phyloP scores from a whole-genome alignment of 148 eudicot species.

The Nepenthes gracilis region DNA sequence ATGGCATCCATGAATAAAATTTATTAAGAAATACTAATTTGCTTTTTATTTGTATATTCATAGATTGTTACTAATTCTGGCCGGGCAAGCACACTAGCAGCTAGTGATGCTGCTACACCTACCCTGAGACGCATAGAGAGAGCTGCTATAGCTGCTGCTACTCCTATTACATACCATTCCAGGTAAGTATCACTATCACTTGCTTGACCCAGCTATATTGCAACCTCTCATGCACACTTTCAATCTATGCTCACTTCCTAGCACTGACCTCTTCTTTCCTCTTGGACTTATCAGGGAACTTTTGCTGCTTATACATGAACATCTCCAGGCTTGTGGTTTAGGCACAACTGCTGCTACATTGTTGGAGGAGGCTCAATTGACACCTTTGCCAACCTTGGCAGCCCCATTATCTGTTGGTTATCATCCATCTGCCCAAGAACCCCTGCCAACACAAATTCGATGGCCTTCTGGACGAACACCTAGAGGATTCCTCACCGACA shows the following conservation, averaged over 20 bases:
- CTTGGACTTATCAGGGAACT: conserved; percentile 62
- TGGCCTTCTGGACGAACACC: conserved; percentile 76
- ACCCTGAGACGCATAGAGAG: conserved; percentile 92
- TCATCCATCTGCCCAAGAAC: conserved; percentile 57
- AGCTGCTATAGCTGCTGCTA: conserved; percentile 99
- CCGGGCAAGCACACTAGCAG: conserved; percentile 90
- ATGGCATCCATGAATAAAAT: not conserved
- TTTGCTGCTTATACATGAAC: conserved; percentile 80
- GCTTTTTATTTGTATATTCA: not conserved
- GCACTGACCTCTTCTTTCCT: not conserved
- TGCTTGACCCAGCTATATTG: conserved; percentile 5
- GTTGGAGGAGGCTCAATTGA: conserved; percentile 81
- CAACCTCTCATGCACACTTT: not conserved
- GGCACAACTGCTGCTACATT: conserved; percentile 60
- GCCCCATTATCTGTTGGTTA: conserved; percentile 62
- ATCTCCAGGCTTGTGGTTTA: conserved; percentile 89
- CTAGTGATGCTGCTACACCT: conserved; percentile 98
- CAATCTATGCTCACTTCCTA: too few species aligned
- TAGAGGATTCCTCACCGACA: conserved; percentile 43
- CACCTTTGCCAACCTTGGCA: conserved; percentile 66
- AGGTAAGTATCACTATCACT: conserved; percentile 27
- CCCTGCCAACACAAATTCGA: conserved; percentile 51
- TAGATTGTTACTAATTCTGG: conserved; percentile 96
- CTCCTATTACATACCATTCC: conserved; percentile 82
- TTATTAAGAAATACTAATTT: not conserved